These are phyloP conservation scores for Aspergillus piperis DNA, from an alignment of 2,329 filamentous ascomycete species.

Conservation along the genomic window DNA sequence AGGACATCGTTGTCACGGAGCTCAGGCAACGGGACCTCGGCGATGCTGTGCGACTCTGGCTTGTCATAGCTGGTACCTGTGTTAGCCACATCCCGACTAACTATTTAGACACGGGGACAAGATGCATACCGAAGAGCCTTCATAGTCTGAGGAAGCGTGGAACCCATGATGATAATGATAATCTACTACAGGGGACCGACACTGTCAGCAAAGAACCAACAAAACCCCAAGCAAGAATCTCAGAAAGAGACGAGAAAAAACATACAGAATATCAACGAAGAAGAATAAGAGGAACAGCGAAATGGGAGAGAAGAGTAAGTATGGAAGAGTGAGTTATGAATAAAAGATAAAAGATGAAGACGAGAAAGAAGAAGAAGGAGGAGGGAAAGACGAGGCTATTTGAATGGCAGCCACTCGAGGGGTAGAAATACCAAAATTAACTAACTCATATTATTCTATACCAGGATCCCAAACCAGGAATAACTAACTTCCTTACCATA, in stretches of 20 bases:
- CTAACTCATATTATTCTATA: too few species aligned
- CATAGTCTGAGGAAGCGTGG: slow-evolving; percentile 56
- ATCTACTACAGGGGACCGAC: neutral
- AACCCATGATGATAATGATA: slow-evolving; percentile 31
- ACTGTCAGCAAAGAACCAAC: neutral
- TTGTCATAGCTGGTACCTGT: slow-evolving; percentile 56
- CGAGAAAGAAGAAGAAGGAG: neutral
- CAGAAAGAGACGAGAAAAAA: neutral
- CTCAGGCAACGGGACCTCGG: slow-evolving; percentile 63
- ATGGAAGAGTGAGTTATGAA: neutral
- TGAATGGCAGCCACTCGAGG: slow-evolving; percentile 3
- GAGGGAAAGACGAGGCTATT: slow-evolving; percentile 10
- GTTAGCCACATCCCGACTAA: neutral
- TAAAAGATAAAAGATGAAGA: slow-evolving; percentile 6
- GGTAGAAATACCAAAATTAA: neutral
- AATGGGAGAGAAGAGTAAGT: too few species aligned
- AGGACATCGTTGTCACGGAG: slow-evolving; percentile 62
- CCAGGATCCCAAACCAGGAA: too few species aligned
- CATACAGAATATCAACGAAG: neutral
- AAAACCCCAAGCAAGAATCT: neutral
- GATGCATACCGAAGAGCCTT: slow-evolving; percentile 62
- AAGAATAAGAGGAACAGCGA: too few species aligned
- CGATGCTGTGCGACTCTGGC: slow-evolving; percentile 62
- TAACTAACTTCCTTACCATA: too few species aligned
- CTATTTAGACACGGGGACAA: neutral